Evolutionary conservation across 2,329 filamentous ascomycete species (phyloP), one percentile per base, ranked within the genome.

Genomic region (Colletotrichum camelliae): DNA sequence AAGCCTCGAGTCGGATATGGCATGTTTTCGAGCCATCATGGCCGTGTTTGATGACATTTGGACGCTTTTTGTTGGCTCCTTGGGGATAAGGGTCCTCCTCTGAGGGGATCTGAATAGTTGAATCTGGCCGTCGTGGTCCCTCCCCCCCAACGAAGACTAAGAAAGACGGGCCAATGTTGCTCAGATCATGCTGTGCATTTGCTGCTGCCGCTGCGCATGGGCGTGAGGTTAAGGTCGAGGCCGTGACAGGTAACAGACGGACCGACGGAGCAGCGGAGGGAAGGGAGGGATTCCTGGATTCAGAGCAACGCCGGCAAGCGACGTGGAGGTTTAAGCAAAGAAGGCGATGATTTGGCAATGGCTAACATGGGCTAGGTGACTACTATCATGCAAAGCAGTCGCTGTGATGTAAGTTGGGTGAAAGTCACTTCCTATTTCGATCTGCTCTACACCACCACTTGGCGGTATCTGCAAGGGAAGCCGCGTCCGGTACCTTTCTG

Each of bases 171-270:
- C 48, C 10, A 58, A 58, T 24, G 31, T 52, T 24, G 24, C 35
- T 68, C 18, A 24, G 65, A 73, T 60, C 48, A 33, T 12, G 62
- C 31, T 69, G 35, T 48, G 67, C 37, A n/a, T n/a, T 21, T 48
- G n/a, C 43, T 48, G 39, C 18, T 33, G 27, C 33, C 33, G 27
- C 57, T 31, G 18, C 35, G 27, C 33, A 52, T 52, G 70, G 74
- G 70, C 62, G 70, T 75, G 70, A 73, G 70, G 73, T 48, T 68
- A 75, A 72, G 60, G 39, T 66, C 35, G 24, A 57, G 33, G 61
- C 43, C 18, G 35, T 48, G 62, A 21, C 33, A 68, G 62, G n/a
- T 64, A 55, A 67, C 27, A 48, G 43, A 72, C 73, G 70, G 62
- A 75, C 35, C 24, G 57, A 24, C 67, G 71, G 58, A 64, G 43